phyloP scores from a whole-genome alignment of 2,329 filamentous ascomycete genomes.

The Diaporthe batatas region DNA sequence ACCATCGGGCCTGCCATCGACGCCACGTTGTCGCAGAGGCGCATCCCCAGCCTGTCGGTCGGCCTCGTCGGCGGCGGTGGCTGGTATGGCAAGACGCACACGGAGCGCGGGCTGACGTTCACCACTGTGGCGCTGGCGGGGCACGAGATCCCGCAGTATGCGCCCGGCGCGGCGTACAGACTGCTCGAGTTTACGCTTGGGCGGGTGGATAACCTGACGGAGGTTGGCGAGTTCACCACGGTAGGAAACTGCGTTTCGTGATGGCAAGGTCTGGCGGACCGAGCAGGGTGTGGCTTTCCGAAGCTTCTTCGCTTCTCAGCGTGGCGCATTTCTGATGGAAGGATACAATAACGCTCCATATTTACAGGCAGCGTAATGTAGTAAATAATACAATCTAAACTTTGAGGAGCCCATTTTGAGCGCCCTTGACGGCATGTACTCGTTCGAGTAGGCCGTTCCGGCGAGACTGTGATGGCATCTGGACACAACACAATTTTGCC shows the following conservation, averaged over 20 bases:
- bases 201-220: constrained; percentile 34
- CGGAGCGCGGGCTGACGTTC: constrained; percentile 39
- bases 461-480: neutral
- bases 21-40: neutral
- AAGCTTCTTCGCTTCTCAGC: neutral
- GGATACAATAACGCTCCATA: neutral
- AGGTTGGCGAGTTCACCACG: constrained; percentile 38
- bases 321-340: neutral
- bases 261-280: neutral
- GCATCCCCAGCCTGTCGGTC: constrained; percentile 30
- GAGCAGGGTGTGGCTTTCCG: no score
- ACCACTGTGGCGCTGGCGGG: constrained; percentile 34
- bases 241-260: neutral
- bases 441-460: neutral
- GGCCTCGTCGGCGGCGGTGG: constrained; percentile 38
- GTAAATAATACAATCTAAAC: neutral
- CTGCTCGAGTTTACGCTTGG: constrained; percentile 41
- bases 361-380: neutral
- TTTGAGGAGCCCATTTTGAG: neutral
- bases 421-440: neutral
- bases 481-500: neutral
- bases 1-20: constrained; percentile 21
- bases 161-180: constrained; percentile 37
- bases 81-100: constrained; percentile 36
- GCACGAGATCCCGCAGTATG: constrained; percentile 40